Conservation (phyloP, 2,329 filamentous ascomycete genomes). For the Xylaria hypoxylon region DNA sequence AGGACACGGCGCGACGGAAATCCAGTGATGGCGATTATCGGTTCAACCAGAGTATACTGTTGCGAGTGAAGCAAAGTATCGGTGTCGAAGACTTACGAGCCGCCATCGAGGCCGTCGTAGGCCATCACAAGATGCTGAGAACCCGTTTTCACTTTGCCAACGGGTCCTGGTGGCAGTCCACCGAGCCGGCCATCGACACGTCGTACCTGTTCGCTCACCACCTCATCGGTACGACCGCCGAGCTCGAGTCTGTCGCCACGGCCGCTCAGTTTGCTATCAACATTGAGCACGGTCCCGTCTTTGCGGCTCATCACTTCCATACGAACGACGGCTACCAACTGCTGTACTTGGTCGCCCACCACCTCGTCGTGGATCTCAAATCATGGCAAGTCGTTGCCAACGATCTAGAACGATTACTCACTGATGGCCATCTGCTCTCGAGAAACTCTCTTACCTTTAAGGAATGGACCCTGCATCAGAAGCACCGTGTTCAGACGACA, state of each 20-base stretch:
- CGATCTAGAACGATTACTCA: slow-evolving; percentile 63
- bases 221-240: slow-evolving; percentile 55
- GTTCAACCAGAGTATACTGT: slow-evolving; percentile 64
- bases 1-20: slow-evolving; percentile 49
- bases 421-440: slow-evolving; percentile 58
- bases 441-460: slow-evolving; percentile 61
- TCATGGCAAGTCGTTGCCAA: slow-evolving; percentile 64
- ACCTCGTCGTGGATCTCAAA: slow-evolving; percentile 62
- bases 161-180: slow-evolving; percentile 61
- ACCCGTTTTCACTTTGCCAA: slow-evolving; percentile 57
- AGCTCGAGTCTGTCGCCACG: slow-evolving; percentile 57
- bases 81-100: slow-evolving; percentile 59
- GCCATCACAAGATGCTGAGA: slow-evolving; percentile 64
- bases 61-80: slow-evolving; percentile 58
- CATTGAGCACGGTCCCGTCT: slow-evolving; percentile 63
- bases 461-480: slow-evolving; percentile 62
- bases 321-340: slow-evolving; percentile 60
- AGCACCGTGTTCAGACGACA: slow-evolving; percentile 51
- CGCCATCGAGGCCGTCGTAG: slow-evolving; percentile 61
- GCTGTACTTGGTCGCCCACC: slow-evolving; percentile 63
- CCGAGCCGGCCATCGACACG: slow-evolving; percentile 54
- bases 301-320: slow-evolving; percentile 62
- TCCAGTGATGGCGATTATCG: slow-evolving; percentile 55
- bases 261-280: slow-evolving; percentile 59
- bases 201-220: slow-evolving; percentile 61